Percentiles rank a stretch among this genome's conserved stretches.
phyloP scores from a whole-genome alignment of 768 basidiomycete genomes.

The Kwoniella bestiolae region DNA sequence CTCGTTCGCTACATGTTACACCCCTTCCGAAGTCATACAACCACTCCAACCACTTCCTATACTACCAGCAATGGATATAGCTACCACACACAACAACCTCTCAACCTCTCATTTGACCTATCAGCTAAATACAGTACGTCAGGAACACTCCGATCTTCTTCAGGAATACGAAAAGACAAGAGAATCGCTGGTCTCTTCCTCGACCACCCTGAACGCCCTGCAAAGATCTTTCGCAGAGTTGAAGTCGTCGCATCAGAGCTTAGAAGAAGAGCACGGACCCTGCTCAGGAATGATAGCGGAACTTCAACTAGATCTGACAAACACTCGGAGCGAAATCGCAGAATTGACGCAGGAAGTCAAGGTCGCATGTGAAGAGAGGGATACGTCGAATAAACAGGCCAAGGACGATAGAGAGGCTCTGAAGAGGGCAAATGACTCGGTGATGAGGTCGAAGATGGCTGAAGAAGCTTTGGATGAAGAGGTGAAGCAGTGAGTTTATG shows the following conservation, averaged over 20 bases:
- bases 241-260: conserved; percentile 10
- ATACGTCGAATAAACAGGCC: conserved; percentile 19
- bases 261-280: conserved; percentile 19
- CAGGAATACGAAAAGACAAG: conserved; percentile 2
- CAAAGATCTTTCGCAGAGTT: conserved; percentile 21
- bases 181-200: background rate
- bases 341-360: background rate
- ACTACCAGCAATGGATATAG: conserved; percentile 13
- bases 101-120: conserved; percentile 5
- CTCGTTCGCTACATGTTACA: background rate
- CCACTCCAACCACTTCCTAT: background rate
- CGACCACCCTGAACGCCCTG: conserved; percentile 11
- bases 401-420: conserved; percentile 35
- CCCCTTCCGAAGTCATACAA: background rate
- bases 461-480: conserved; percentile 73
- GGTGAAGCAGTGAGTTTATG: conserved; percentile 71
- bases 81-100: conserved; percentile 13
- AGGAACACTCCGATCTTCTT: conserved; percentile 1
- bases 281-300: conserved; percentile 11
- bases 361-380: conserved; percentile 13
- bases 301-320: background rate
- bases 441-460: conserved; percentile 60
- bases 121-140: conserved; percentile 4
- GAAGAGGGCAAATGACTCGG: conserved; percentile 40
- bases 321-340: background rate